Base-by-base conservation (phyloP, 805 yeast genomes). In the Hanseniaspora vineae region DNA sequence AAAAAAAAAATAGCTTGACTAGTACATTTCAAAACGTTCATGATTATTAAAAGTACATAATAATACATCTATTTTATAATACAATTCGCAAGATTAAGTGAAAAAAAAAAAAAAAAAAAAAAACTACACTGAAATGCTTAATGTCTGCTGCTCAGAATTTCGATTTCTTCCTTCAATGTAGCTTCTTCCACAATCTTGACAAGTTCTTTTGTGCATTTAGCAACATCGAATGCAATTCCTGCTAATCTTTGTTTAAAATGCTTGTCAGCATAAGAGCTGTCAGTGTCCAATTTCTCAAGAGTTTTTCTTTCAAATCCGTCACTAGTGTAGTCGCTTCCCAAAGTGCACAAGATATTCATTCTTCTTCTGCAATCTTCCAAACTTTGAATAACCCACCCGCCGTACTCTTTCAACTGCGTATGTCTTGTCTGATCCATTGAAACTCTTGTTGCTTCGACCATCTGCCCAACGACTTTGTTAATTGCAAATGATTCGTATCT, bases 141-240 rank as follows among this genome's bases (percentile, higher is more conserved):
- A 23, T 23, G 4, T 23, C 9, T 37, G 35, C 86, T 79, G 65
- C 87, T 89, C 54, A 87, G 72, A 54, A 81, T 80, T 4, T 80
- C 88, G 56, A 89, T 84, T 57, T 88, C 96, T 54, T 83, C 89
- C 58, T 82, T 82, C 57, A 89, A 69, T 58, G 89, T 83, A 20
- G 95, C 95, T 61, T 89, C 97, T 62, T 90, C 97, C 5, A 90
- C 96, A 1, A 95, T 85, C 67, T 89, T 89, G 18, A 90, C 97
- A 59, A 90, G 73, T 64, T 90, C 97, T 64, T 89, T 90, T 5
- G 97, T 90, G 63, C 95, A 84, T 65, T 90, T 88, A 20, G 97
- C 97, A 66, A 90, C 85, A 62, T 90, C 97, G 67, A 88, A 90
- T 31, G 96, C 90, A 55, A 89, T 83, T 2, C 97, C 97, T 0